Conservation (phyloP, 2,329 filamentous ascomycete species). For the Tolypocladium sp. region DNA sequence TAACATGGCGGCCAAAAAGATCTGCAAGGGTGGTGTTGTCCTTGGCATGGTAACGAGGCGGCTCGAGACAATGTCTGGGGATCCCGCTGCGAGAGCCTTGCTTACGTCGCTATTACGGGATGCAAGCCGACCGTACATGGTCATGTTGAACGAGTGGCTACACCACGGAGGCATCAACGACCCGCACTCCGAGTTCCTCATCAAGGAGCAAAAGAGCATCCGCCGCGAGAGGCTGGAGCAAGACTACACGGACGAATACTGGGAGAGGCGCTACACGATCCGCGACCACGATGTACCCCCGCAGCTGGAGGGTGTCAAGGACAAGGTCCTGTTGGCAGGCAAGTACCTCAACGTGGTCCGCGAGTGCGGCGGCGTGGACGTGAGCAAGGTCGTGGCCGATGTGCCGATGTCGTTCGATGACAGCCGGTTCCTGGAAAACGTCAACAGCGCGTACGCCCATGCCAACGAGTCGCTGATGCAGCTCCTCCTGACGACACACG, state of each 20-base stretch:
- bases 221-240: slow-evolving; percentile 82
- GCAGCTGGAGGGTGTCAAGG: slow-evolving; percentile 82
- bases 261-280: slow-evolving; percentile 95
- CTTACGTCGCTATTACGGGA: slow-evolving; percentile 78
- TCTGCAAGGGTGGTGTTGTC: slow-evolving; percentile 96
- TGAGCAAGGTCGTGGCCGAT: slow-evolving; percentile 78
- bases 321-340: slow-evolving; percentile 88
- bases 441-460: slow-evolving; percentile 89
- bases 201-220: slow-evolving; percentile 95
- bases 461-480: slow-evolving; percentile 91
- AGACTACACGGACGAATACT: slow-evolving; percentile 98
- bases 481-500: slow-evolving; percentile 85
- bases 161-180: slow-evolving; percentile 94
- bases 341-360: slow-evolving; percentile 98
- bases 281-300: slow-evolving; percentile 86
- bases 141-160: slow-evolving; percentile 97
- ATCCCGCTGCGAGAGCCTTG: slow-evolving; percentile 75
- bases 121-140: slow-evolving; percentile 90
- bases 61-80: slow-evolving; percentile 83
- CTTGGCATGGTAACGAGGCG: slow-evolving; percentile 77
- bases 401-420: slow-evolving; percentile 93
- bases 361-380: slow-evolving; percentile 92
- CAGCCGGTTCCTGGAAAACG: slow-evolving; percentile 84
- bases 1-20: slow-evolving; percentile 75
- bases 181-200: slow-evolving; percentile 84